Evolutionary conservation across 805 yeast genomes (phyloP), one percentile per base, ranked within the genome.

Genomic region (Candida chilensis): DNA sequence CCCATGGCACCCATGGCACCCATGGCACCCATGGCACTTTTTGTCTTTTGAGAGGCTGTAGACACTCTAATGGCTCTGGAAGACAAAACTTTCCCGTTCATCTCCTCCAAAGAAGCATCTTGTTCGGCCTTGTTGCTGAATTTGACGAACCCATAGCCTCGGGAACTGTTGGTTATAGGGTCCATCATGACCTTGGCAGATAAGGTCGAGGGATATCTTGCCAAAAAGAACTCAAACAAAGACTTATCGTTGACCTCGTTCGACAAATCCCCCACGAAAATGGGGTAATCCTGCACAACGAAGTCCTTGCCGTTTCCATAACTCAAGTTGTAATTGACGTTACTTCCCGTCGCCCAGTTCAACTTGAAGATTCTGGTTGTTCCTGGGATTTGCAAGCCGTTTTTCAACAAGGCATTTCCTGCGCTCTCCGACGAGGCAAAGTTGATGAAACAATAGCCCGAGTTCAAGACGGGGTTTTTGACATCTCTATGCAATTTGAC

Each of bases 121-220:
- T 80, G 86, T 24, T 80, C 86, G 8, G 65, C 64, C 36, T 71
- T 77, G 34, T 67, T 67, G 20, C 64, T 45, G 48, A 87, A 86
- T 37, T 84, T 74, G n/a, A 86, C 84, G 59, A 88, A 88, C 2
- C 96, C 96, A 52, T 81, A 87, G 9, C 95, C 95, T 46, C 83
- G 77, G 5, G 90, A 72, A 29, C 66, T 66, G 18, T 79, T 78
- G 1, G 94, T 76, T 9, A 54, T 48, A 22, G 74, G 77, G 51
- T 87, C 95, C 29, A 70, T 52, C 77, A 87, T 85, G 37, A 87
- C 73, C 45, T 81, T 85, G 5, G 78, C 92, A 40, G 79, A 77
- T 31, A 75, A 67, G 32, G 85, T 74, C 5, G 88, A 80, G 2
- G 88, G 78, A 47, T 72, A 87, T 35, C 74, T 70, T 4, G 73